Percentiles rank a stretch among this genome's conserved stretches.
Evolutionary conservation across 2,329 filamentous ascomycete species (phyloP).

Genomic region (Chalaropsis ovoidea): DNA sequence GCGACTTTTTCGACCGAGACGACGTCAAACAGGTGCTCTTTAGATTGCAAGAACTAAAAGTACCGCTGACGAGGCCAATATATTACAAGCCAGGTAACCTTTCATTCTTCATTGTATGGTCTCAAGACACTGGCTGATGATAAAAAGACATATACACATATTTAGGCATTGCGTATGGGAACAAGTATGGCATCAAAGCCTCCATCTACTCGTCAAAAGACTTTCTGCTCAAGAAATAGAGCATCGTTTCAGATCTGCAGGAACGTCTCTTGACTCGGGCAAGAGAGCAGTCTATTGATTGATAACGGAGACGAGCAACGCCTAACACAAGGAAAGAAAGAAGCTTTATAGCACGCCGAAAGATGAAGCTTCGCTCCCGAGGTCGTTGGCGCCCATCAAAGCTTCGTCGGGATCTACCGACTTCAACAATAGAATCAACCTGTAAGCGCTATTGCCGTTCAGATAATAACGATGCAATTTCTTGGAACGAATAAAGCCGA

Average conservation of each 20-base stretch:
- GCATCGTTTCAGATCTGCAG: neutral
- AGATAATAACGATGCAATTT: slow-evolving; percentile 90
- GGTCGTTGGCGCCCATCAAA: slow-evolving; percentile 4
- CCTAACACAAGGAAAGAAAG: neutral
- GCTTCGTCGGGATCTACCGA: slow-evolving; percentile 31
- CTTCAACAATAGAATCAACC: slow-evolving; percentile 73
- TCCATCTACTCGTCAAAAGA: slow-evolving; percentile 39
- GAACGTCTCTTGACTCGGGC: neutral
- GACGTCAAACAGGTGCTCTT: slow-evolving; percentile 61
- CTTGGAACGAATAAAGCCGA: slow-evolving; percentile 88
- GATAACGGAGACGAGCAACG: neutral
- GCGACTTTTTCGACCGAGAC: slow-evolving; percentile 56
- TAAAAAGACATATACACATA: slow-evolving; percentile 55
- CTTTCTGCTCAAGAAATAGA: slow-evolving; percentile 12
- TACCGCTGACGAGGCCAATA: slow-evolving; percentile 48
- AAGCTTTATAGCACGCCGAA: neutral
- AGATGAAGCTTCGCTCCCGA: neutral
- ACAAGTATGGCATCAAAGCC: slow-evolving; percentile 52
- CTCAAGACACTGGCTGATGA: slow-evolving; percentile 19
- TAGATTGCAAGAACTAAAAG: slow-evolving; percentile 50
- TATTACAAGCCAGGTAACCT: slow-evolving; percentile 68
- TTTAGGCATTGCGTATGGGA: slow-evolving; percentile 50
- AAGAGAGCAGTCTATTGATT: neutral
- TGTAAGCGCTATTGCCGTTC: slow-evolving; percentile 90
- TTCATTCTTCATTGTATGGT: neutral